A percentile compares a stretch with the other conserved stretches of the same genome.
Evolutionary conservation across 2,329 filamentous ascomycete genomes (phyloP).

Genomic region (Phialemoniopsis sp.): DNA sequence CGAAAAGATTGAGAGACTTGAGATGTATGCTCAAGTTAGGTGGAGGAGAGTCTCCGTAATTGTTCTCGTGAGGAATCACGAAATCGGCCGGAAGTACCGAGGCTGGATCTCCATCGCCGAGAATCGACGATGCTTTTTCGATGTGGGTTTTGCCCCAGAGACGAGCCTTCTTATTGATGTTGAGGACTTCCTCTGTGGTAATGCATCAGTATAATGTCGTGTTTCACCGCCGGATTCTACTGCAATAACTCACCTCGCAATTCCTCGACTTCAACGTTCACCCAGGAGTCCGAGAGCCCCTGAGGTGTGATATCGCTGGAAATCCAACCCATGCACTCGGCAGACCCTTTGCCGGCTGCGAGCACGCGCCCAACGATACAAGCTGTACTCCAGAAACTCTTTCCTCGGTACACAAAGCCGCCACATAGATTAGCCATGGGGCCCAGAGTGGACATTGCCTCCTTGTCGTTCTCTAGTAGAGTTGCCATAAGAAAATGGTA

Average conservation of each 20-base stretch:
- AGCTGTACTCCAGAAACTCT: conserved; percentile 66
- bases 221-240: not conserved
- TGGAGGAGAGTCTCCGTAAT: conserved; percentile 43
- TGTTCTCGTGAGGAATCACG: conserved; percentile 54
- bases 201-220: conserved; percentile 13
- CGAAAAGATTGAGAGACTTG: conserved; percentile 43
- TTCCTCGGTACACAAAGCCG: conserved; percentile 58
- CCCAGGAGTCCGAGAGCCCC: conserved; percentile 50
- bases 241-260: conserved; percentile 38
- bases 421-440: conserved; percentile 59
- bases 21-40: conserved; percentile 43
- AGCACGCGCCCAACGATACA: conserved; percentile 63
- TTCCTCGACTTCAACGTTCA: conserved; percentile 53
- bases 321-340: conserved; percentile 67
- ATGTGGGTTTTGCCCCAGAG: conserved; percentile 58
- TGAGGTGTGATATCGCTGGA: conserved; percentile 55
- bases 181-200: conserved; percentile 40
- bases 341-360: conserved; percentile 56
- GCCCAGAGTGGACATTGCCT: conserved; percentile 54
- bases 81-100: conserved; percentile 59
- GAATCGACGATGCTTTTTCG: conserved; percentile 55
- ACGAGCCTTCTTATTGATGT: conserved; percentile 50
- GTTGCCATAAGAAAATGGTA: conserved; percentile 64
- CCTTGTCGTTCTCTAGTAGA: conserved; percentile 59
- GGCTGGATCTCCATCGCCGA: conserved; percentile 52